Base-by-base conservation (phyloP, 2,329 filamentous ascomycete species). In the Fusarium continuum region DNA sequence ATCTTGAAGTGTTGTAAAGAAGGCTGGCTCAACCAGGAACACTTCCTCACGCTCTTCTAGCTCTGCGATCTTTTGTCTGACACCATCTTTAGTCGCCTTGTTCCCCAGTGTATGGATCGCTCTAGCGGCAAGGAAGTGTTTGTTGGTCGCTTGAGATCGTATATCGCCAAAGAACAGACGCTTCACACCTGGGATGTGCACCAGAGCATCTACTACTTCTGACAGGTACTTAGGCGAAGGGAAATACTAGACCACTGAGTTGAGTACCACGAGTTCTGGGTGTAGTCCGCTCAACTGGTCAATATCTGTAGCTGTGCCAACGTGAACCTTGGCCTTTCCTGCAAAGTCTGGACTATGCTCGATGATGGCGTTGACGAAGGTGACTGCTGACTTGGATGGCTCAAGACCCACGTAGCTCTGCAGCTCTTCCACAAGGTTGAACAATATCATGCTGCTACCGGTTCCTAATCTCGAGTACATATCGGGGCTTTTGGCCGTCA, bases 401-500 rank as follows among this genome's bases (percentile, higher is more conserved):
- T 75, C 73, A 13, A 74, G 55, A 4, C 72, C 73, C 2, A 69
- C n/a, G 16, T 74, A 74, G 20, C 52, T 67, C 9, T 64, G 26
- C 4, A 74, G 17, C 4, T 53, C 52, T 5, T 3, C 5, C 11
- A 26, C 35, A 8, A 75, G 44, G 35, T 74, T 75, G 53, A 76
- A 75, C 1, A 76, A 48, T 2, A 75, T 70, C 73, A 75, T 76
- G 3, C 74, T 73, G 1, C 67, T 60, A 4, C 73, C 74, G 1
- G 73, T 70, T 3, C 74, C 74, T 3, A n/a, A 76, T 52, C 43
- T 76, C 74, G 1, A 76, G 58, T 0, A 75, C 67, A 22, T 67
- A 26, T 1, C 39, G 43, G 2, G 38, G 43, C 3, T 11, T 5
- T 5, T 32, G 31, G 6, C 63, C 64, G 4, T 71, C 64, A 20